A percentile compares a stretch with the other conserved stretches of the same genome.
These are phyloP conservation scores for Diaporthe longicolla DNA, from an alignment of 2,329 filamentous ascomycete species.

Conservation along the genomic window DNA sequence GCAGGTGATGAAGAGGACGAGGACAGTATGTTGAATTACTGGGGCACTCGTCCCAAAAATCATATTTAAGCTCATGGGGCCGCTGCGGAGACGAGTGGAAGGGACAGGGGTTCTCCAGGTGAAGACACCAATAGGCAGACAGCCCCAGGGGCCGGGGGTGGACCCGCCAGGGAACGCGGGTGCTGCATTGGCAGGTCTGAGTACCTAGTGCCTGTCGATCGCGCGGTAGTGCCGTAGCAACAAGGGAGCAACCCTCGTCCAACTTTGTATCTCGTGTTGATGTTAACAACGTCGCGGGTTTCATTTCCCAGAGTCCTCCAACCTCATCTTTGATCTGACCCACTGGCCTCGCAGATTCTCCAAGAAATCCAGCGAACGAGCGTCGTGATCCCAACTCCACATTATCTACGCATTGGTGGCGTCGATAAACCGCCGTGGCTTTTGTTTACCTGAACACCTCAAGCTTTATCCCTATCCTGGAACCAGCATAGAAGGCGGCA, in stretches of 20 bases:
- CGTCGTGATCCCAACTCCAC: background rate
- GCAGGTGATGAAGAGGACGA: background rate
- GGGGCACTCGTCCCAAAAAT: slow-evolving; percentile 2
- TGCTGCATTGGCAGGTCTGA: slow-evolving; percentile 7
- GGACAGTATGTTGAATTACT: background rate
- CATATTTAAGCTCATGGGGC: slow-evolving; percentile 38
- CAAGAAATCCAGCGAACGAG: background rate
- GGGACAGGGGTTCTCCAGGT: slow-evolving; percentile 34
- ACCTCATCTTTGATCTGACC: background rate
- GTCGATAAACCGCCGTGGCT: background rate
- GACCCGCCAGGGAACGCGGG: background rate
- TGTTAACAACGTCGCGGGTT: slow-evolving; percentile 2
- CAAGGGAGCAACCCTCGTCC: slow-evolving; percentile 25
- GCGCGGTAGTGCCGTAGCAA: slow-evolving; percentile 37
- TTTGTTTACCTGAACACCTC: slow-evolving; percentile 23
- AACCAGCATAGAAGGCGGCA: background rate
- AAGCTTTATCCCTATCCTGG: background rate
- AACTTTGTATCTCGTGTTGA: slow-evolving; percentile 19
- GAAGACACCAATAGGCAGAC: slow-evolving; percentile 10
- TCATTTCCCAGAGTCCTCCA: background rate
- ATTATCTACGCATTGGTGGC: background rate
- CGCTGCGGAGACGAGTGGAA: slow-evolving; percentile 16
- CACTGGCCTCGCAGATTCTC: background rate
- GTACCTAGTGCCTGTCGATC: slow-evolving; percentile 24
- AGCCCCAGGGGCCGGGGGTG: background rate